Base-by-base conservation (phyloP, 1,284 basidiomycete species). In the Hemileia vastatrix region DNA sequence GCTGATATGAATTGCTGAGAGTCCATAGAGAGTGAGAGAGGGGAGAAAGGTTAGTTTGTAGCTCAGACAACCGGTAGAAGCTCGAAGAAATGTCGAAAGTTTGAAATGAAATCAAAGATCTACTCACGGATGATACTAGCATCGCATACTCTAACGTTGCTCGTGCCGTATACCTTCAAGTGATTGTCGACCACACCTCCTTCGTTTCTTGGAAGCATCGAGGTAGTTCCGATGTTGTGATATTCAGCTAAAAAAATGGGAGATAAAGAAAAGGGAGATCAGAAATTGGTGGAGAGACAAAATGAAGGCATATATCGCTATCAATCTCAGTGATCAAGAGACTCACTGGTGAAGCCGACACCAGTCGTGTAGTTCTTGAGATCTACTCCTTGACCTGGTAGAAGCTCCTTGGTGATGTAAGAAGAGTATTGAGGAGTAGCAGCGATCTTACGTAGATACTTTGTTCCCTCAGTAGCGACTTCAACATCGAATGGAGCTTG, bases 101-200 rank as follows among this genome's bases (percentile, higher is more conserved):
- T 27, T 27, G 27, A 27, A 27, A 27, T 27, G 27, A 27, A 27
- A 27, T 27, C 27, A 27, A 27, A 27, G 27, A 27, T 27, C 27
- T 27, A 27, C 27, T 27, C 27, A n/a, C n/a, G n/a, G n/a, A 74
- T 72, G 52, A 77, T 71, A 0, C 67, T 67, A 3, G 77, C 72
- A 60, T 79, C 78, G 48, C 77, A 71, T 13, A 79, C 75, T 47
- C 77, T 72, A 67, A 89, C 78, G 78, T 86, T 86, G 72, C 80
- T 71, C 3, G 85, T 84, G 57, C 85, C 86, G 74, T 83, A 86
- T 54, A 90, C 87, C 71, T 81, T 84, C 65, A 87, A 79, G 64
- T 83, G 81, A 21, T 77, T 77, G 76, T 88, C 86, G 68, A 89
- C 83, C 32, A 88, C 86, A 71, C 87, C 87, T 51, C 86, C 87